These are phyloP conservation scores for Taphrina communis DNA, from an alignment of 1,139 yeast species.

Conservation along the genomic window DNA sequence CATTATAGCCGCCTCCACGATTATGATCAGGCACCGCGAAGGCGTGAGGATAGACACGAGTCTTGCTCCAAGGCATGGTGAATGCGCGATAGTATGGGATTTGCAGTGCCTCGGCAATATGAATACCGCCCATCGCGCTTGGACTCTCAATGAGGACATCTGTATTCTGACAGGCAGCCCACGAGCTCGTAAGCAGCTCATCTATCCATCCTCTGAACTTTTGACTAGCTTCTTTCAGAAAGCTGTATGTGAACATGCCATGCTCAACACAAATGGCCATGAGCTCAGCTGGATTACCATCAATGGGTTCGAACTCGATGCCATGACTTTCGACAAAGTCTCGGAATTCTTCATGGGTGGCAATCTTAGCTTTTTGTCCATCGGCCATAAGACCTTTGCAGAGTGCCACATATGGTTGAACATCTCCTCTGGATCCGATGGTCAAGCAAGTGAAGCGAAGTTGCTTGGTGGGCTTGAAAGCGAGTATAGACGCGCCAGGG, in stretches of 20 bases:
- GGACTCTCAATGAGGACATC: constrained; percentile 92
- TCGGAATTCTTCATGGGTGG: constrained; percentile 80
- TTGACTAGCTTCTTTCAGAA: constrained; percentile 78
- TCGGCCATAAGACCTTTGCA: constrained; percentile 76
- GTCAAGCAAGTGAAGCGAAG: constrained; percentile 75
- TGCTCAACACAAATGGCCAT: constrained; percentile 93
- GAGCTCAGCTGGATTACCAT: constrained; percentile 91
- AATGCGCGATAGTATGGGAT: constrained; percentile 94
- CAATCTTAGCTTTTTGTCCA: constrained; percentile 83
- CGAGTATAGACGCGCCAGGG: constrained; percentile 41
- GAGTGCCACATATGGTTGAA: constrained; percentile 92
- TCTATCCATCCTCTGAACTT: constrained; percentile 90
- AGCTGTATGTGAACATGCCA: constrained; percentile 82
- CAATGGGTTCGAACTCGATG: constrained; percentile 71
- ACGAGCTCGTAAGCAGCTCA: constrained; percentile 70
- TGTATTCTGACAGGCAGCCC: constrained; percentile 86
- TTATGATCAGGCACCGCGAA: constrained; percentile 92
- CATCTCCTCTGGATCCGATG: constrained; percentile 95
- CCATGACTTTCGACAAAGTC: constrained; percentile 75
- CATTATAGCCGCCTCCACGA: constrained; percentile 89
- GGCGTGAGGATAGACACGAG: constrained; percentile 95
- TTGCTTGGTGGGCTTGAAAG: constrained; percentile 49
- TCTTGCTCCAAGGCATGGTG: constrained; percentile 98
- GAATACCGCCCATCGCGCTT: constrained; percentile 93
- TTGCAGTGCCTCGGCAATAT: constrained; percentile 86